Percentiles rank a stretch among this genome's conserved stretches.
Conservation (phyloP, 805 yeast genomes). For the Starmerella stellata region DNA sequence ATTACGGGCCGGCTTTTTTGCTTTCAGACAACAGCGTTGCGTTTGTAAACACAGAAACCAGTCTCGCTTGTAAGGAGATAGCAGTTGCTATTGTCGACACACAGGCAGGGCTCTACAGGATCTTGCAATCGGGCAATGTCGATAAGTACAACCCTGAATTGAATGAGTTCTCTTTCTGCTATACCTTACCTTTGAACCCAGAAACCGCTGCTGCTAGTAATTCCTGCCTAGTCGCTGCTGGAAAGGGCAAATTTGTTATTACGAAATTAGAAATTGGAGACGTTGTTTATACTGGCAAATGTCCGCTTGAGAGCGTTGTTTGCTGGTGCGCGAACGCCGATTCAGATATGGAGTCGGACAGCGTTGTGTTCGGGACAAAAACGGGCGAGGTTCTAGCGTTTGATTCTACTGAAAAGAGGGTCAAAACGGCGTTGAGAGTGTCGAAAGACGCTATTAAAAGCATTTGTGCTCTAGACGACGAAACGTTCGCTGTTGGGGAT, state of each 20-base stretch:
- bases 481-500: slow-evolving; percentile 51
- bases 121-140: not conserved
- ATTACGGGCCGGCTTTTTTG: not conserved
- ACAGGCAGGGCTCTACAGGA: not conserved
- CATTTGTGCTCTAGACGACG: slow-evolving; percentile 21
- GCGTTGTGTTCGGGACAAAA: not conserved
- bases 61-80: not conserved
- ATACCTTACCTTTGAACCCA: not conserved
- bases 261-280: not conserved
- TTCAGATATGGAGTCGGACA: too few relatives aligned
- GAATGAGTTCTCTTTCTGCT: too few relatives aligned
- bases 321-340: too few relatives aligned
- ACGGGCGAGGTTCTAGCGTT: not conserved
- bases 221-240: not conserved
- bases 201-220: not conserved
- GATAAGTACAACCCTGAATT: too few relatives aligned
- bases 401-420: not conserved
- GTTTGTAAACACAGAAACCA: not conserved
- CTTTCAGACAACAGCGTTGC: not conserved
- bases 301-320: not conserved
- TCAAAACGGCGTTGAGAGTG: slow-evolving; percentile 26
- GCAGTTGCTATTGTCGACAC: not conserved
- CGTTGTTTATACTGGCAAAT: not conserved
- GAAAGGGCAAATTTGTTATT: not conserved
- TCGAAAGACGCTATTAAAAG: slow-evolving; percentile 38